Percentiles rank a stretch among this genome's conserved stretches.
Evolutionary conservation across 331 rosid genomes (phyloP).

Genomic region (Saraca asoca): DNA sequence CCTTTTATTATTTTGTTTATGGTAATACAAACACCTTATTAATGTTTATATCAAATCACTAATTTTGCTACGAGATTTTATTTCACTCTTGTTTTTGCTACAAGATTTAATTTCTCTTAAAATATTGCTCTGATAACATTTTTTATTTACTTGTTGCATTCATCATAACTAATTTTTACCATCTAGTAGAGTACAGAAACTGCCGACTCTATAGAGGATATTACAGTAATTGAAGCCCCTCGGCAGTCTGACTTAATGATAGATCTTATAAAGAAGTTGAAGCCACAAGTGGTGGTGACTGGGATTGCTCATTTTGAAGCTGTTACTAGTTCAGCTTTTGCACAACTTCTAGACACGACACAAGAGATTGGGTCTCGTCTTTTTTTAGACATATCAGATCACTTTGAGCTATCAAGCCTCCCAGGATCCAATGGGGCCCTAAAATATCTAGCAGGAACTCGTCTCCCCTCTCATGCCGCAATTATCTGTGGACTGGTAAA

Average conservation of each 20-base stretch:
- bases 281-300: slow-evolving; percentile 95
- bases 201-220: slow-evolving; percentile 46
- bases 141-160: background rate
- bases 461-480: slow-evolving; percentile 84
- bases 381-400: slow-evolving; percentile 94
- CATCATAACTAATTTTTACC: slow-evolving; percentile 27
- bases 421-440: slow-evolving; percentile 93
- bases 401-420: slow-evolving; percentile 96
- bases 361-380: slow-evolving; percentile 85
- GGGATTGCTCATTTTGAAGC: slow-evolving; percentile 92
- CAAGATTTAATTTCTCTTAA: too few relatives aligned
- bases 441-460: slow-evolving; percentile 72
- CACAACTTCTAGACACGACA: slow-evolving; percentile 76
- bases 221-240: slow-evolving; percentile 90
- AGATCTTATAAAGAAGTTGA: slow-evolving; percentile 85
- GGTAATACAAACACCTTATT: too few relatives aligned
- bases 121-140: too few relatives aligned
- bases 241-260: slow-evolving; percentile 90
- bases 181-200: slow-evolving; percentile 49
- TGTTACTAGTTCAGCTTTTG: slow-evolving; percentile 95
- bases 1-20: too few relatives aligned
- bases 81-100: too few relatives aligned
- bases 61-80: too few relatives aligned
- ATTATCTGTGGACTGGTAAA: slow-evolving; percentile 88
- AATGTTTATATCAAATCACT: too few relatives aligned